These are phyloP conservation scores for Hygrophoropsis aurantiaca DNA, from an alignment of 768 basidiomycete species.

Conservation along the genomic window DNA sequence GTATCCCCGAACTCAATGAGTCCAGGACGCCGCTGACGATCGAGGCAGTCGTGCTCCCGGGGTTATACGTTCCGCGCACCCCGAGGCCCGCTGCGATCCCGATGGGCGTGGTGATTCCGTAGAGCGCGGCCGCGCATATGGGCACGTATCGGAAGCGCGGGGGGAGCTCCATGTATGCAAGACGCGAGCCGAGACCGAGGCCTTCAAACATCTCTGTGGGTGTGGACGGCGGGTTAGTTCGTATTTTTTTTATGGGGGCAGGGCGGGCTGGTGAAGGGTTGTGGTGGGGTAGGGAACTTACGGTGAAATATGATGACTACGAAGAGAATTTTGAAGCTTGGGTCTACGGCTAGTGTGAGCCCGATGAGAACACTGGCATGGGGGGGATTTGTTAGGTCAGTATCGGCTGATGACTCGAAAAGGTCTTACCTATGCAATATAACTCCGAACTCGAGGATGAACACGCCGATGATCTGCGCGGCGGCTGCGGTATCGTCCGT, in stretches of 20 bases:
- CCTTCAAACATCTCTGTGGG: constrained; percentile 87
- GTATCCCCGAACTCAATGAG: constrained; percentile 80
- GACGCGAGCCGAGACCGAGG: constrained; percentile 86
- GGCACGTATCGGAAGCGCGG: constrained; percentile 56
- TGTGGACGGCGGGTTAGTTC: constrained; percentile 7
- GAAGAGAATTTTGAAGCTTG: constrained; percentile 81
- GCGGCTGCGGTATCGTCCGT: no score
- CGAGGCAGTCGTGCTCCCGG: constrained; percentile 67
- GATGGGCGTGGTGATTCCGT: constrained; percentile 79
- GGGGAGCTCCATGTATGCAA: constrained; percentile 73
- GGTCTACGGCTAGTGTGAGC: constrained; percentile 87
- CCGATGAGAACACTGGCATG: constrained; percentile 86
- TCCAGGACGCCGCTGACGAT: constrained; percentile 88
- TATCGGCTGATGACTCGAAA: background rate
- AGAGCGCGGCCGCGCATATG: constrained; percentile 57
- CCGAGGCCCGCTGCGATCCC: constrained; percentile 87
- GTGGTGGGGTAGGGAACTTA: no score
- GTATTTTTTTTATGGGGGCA: no score
- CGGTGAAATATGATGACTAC: constrained; percentile 91
- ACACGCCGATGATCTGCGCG: constrained; percentile 84
- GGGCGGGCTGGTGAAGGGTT: no score
- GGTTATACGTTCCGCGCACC: constrained; percentile 77
- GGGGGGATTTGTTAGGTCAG: background rate
- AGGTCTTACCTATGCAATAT: constrained; percentile 66
- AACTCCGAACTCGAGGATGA: constrained; percentile 93